Evolutionary conservation across 495 filamentous ascomycete species (phyloP).

Genomic region (Xylaria cubensis): DNA sequence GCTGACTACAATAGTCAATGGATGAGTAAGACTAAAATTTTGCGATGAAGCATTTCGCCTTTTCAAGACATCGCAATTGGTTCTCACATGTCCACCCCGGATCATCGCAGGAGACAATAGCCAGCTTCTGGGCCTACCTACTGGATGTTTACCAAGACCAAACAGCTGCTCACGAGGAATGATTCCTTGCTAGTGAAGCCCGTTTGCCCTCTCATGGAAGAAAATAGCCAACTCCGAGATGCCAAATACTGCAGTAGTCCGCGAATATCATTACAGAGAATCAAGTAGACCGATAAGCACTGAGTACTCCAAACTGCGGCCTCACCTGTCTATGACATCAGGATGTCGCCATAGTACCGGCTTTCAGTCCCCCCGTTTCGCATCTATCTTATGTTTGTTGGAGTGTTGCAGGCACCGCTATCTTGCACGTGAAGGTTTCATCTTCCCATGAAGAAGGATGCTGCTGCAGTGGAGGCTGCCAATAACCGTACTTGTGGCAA

Average conservation of each 20-base stretch:
- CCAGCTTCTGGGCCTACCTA: neutral
- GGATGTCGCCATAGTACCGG: neutral
- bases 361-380: neutral
- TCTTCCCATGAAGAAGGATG: neutral
- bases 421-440: conserved; percentile 13
- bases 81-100: neutral
- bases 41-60: neutral
- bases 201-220: neutral
- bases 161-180: neutral
- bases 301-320: neutral
- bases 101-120: neutral
- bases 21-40: neutral
- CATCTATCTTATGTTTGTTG: neutral
- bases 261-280: neutral
- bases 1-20: neutral
- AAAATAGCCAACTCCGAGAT: neutral
- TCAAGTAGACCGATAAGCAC: neutral
- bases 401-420: neutral
- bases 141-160: neutral
- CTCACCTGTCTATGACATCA: neutral
- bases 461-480: conserved; percentile 2
- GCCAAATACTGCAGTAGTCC: neutral
- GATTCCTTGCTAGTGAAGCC: neutral
- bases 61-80: neutral
- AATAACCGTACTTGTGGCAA: conserved; percentile 1